Conservation (phyloP, 1,284 basidiomycete species). For the Leccinum fallax region DNA sequence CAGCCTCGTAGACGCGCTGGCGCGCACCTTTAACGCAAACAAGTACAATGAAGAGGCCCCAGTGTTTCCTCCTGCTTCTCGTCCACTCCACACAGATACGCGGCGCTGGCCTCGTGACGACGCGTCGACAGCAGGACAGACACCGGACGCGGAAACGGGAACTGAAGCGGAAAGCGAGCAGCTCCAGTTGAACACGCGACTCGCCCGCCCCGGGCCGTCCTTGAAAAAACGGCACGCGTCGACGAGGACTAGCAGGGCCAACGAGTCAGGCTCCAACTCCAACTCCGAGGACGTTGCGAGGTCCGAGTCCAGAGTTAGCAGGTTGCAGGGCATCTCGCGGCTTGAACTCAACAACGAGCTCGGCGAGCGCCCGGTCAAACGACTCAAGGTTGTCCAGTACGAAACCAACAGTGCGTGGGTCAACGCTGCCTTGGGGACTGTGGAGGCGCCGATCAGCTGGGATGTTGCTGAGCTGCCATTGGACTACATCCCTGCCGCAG, state of each 20-base stretch:
- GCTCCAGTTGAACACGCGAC: conserved; percentile 17
- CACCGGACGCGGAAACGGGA: conserved; percentile 19
- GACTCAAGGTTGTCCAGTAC: conserved; percentile 22
- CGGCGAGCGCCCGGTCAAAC: conserved; percentile 19
- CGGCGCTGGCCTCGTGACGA: neutral
- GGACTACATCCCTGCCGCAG: conserved; percentile 2
- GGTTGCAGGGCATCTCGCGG: neutral
- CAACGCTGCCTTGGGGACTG: conserved; percentile 29
- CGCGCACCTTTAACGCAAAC: conserved; percentile 33
- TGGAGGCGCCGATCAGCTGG: conserved; percentile 25
- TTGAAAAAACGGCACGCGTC: conserved; percentile 1
- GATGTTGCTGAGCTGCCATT: conserved; percentile 2
- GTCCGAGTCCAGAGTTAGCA: neutral
- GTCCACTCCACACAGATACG: neutral
- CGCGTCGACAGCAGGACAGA: conserved; percentile 6
- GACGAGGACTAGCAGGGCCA: neutral
- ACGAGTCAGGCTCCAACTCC: conserved; percentile 10
- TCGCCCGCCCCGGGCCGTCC: conserved; percentile 2
- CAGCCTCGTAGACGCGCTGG: conserved; percentile 30
- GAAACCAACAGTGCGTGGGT: conserved; percentile 20
- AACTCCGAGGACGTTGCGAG: conserved; percentile 16
- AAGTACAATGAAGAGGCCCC: conserved; percentile 7
- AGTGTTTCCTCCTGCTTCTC: neutral
- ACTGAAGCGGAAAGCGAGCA: conserved; percentile 26
- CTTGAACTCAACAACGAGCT: conserved; percentile 12